Percentiles rank a stretch among this genome's conserved stretches.
phyloP scores from a whole-genome alignment of 1,284 basidiomycete species.

The Puccinia horiana region DNA sequence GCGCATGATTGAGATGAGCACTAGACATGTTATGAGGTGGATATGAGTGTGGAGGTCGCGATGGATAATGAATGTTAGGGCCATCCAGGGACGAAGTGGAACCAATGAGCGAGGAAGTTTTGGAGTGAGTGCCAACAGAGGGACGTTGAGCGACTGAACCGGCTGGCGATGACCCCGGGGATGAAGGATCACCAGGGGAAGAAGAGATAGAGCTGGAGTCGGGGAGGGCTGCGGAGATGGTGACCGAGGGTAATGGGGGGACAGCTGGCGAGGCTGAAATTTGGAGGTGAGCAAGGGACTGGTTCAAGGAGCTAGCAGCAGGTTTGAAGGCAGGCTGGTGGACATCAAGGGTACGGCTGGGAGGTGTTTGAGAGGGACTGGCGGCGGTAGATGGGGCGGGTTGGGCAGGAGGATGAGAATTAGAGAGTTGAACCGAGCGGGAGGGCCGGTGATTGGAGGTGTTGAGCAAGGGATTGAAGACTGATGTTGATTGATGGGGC shows the following conservation, averaged over 20 bases:
- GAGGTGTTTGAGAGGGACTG: background rate
- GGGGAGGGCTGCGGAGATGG: background rate
- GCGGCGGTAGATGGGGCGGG: background rate
- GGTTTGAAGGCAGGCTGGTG: constrained; percentile 4
- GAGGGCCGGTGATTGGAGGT: background rate
- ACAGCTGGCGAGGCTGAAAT: background rate
- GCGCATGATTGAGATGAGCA: background rate
- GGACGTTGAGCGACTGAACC: background rate
- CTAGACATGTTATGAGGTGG: background rate
- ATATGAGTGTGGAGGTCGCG: background rate
- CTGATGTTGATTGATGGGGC: background rate
- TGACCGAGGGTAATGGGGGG: background rate
- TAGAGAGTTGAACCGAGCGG: background rate
- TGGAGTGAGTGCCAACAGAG: background rate
- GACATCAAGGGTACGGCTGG: constrained; percentile 6
- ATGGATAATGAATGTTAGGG: background rate
- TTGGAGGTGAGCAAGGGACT: background rate
- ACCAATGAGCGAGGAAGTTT: background rate
- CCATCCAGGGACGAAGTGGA: background rate
- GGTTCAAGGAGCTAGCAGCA: background rate
- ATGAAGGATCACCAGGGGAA: background rate
- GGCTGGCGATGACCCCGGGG: background rate
- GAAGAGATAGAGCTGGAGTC: background rate
- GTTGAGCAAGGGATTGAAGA: constrained; percentile 10
- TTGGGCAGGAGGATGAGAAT: background rate